A percentile compares a stretch with the other conserved stretches of the same genome.
These are phyloP conservation scores for Pseudoneurospora amorphoporcata DNA, from an alignment of 495 filamentous ascomycete genomes.

Conservation along the genomic window DNA sequence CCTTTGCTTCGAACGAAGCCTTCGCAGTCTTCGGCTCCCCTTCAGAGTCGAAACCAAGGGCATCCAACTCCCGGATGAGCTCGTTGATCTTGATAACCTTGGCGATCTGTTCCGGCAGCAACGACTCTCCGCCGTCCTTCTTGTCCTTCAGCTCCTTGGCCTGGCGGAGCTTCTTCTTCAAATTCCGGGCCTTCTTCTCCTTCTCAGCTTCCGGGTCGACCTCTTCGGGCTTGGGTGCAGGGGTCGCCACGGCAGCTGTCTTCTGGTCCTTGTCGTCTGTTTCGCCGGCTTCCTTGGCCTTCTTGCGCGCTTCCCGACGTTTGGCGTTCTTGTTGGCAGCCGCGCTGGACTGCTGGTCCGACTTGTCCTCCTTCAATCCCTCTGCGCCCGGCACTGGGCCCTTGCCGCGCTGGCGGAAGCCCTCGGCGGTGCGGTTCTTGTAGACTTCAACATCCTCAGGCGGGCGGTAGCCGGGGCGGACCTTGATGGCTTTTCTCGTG, in stretches of 20 bases:
- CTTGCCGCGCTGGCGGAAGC: constrained; percentile 70
- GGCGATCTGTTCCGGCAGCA: constrained; percentile 91
- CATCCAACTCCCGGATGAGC: constrained; percentile 78
- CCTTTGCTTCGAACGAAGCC: neutral
- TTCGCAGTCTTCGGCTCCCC: constrained; percentile 34
- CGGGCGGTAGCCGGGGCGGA: constrained; percentile 85
- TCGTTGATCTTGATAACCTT: constrained; percentile 97
- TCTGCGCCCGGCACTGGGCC: constrained; percentile 73
- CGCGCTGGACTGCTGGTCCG: constrained; percentile 30
- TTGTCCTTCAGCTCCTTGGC: constrained; percentile 83
- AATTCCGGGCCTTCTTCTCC: constrained; percentile 82
- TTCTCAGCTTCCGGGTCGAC: constrained; percentile 65
- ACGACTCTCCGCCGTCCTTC: constrained; percentile 70
- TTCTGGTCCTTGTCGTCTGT: constrained; percentile 29
- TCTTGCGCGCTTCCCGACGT: constrained; percentile 77
- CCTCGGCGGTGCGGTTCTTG: constrained; percentile 82
- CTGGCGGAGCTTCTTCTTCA: constrained; percentile 95
- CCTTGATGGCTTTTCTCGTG: constrained; percentile 80
- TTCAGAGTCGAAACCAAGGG: constrained; percentile 67
- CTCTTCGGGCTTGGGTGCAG: constrained; percentile 17
- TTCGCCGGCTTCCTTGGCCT: constrained; percentile 51
- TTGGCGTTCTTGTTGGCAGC: constrained; percentile 88
- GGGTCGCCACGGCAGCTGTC: constrained; percentile 17
- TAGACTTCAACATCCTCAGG: constrained; percentile 96
- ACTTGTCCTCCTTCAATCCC: constrained; percentile 43